These are phyloP conservation scores for Candida ulmi DNA, from an alignment of 805 yeast genomes.

Conservation along the genomic window DNA sequence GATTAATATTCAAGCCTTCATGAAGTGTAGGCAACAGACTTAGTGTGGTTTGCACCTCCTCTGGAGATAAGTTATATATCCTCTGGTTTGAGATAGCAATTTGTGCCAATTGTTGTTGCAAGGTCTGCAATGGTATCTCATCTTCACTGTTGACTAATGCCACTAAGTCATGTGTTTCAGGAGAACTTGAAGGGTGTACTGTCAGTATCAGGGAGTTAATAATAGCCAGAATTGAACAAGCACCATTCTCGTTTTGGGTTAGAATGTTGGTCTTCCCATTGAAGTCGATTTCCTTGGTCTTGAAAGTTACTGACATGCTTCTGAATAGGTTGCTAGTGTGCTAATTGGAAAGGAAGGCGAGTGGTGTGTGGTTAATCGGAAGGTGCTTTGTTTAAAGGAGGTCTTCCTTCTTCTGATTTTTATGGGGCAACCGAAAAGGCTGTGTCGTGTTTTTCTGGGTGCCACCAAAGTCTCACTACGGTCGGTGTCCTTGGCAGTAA, in stretches of 20 bases:
- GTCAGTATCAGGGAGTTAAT: constrained; percentile 62
- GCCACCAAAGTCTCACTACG: no score
- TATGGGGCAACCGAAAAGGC: no score
- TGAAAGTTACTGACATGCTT: constrained; percentile 3
- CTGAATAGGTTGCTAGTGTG: no score
- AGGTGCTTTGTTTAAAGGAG: no score
- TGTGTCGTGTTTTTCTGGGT: no score
- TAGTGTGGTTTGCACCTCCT: constrained; percentile 39
- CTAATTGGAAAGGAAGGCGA: no score
- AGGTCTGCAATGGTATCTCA: constrained; percentile 30
- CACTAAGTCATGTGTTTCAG: constrained; percentile 23
- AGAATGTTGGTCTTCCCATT: constrained; percentile 41
- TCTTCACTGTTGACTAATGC: constrained; percentile 26
- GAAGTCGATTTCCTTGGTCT: constrained; percentile 18
- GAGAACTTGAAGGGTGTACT: constrained; percentile 23
- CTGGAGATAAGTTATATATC: constrained; percentile 21
- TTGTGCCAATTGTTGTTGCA: constrained; percentile 48
- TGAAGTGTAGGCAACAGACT: constrained; percentile 57
- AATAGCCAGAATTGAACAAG: constrained; percentile 80
- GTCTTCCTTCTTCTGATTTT: no score
- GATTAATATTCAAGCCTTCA: constrained; percentile 69
- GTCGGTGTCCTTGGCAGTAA: no score
- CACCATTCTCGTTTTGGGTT: constrained; percentile 78
- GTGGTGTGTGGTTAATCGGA: no score
- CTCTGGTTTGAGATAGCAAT: constrained; percentile 30